phyloP scores from a whole-genome alignment of 2,329 filamentous ascomycete genomes.

The Epichloe uncinata region DNA sequence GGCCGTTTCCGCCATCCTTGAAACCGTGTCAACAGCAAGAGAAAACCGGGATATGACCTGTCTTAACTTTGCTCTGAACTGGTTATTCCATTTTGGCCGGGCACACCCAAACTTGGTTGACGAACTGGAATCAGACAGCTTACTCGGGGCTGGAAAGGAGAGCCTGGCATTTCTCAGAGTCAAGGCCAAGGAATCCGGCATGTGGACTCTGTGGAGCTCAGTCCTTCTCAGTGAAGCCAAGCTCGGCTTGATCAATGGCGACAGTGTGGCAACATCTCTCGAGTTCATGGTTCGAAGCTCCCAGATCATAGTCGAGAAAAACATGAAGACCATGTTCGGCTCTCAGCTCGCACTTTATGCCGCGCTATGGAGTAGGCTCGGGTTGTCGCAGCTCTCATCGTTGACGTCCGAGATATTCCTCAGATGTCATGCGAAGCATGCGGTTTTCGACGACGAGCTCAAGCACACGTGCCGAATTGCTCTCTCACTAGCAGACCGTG shows the following conservation, averaged over 20 bases:
- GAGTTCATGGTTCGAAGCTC: constrained; percentile 74
- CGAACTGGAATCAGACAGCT: constrained; percentile 55
- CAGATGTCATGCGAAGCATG: constrained; percentile 49
- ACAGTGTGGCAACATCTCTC: constrained; percentile 48
- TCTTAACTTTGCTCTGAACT: constrained; percentile 88
- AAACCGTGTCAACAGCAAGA: constrained; percentile 85
- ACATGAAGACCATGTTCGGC: constrained; percentile 59
- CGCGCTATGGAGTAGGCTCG: constrained; percentile 64
- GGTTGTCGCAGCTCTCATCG: constrained; percentile 40
- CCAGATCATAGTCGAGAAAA: constrained; percentile 66
- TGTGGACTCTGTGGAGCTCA: constrained; percentile 75
- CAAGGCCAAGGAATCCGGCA: constrained; percentile 74
- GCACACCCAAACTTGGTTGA: constrained; percentile 65
- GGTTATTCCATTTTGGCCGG: constrained; percentile 90
- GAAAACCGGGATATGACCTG: constrained; percentile 89
- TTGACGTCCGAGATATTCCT: constrained; percentile 61
- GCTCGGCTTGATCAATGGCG: constrained; percentile 58
- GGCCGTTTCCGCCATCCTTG: constrained; percentile 86
- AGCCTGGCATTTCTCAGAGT: constrained; percentile 71
- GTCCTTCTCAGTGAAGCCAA: constrained; percentile 79
- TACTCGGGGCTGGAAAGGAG: constrained; percentile 68
- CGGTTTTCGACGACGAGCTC: constrained; percentile 61
- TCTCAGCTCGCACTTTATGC: constrained; percentile 60
- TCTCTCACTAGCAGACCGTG: constrained; percentile 44
- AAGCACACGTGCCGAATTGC: constrained; percentile 61